A percentile compares a stretch with the other conserved stretches of the same genome.
phyloP scores from a whole-genome alignment of 2,329 filamentous ascomycete genomes.

The Cladophialophora carrionii region DNA sequence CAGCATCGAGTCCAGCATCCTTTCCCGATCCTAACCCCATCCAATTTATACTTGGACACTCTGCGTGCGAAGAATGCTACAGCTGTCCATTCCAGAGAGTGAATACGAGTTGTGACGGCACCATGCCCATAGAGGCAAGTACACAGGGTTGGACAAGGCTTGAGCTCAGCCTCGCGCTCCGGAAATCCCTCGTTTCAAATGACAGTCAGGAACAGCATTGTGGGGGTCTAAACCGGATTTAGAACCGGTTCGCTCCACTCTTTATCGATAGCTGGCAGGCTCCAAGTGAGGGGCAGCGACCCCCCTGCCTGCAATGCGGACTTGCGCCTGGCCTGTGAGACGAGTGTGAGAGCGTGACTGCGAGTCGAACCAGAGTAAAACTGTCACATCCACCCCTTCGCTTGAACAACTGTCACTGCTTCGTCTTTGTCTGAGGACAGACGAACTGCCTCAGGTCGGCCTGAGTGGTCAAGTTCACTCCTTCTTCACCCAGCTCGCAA shows the following conservation, averaged over 20 bases:
- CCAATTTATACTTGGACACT: not conserved
- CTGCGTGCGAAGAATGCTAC: not conserved
- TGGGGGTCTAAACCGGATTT: not conserved
- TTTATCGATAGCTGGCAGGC: not conserved
- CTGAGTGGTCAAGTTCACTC: not conserved
- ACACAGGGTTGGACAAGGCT: not conserved
- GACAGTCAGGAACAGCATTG: not conserved
- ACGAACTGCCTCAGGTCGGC: not conserved
- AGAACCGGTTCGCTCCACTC: not conserved
- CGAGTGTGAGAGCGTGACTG: conserved; percentile 2
- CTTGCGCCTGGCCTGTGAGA: conserved; percentile 14
- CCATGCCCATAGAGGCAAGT: not conserved
- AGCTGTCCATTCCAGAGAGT: not conserved
- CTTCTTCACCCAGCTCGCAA: conserved; percentile 1
- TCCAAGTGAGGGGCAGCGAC: conserved; percentile 6
- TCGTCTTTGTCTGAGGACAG: not conserved
- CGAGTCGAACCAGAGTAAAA: not conserved
- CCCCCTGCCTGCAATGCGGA: conserved; percentile 10
- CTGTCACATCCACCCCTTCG: not conserved
- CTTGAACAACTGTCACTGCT: not conserved
- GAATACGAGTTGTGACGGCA: conserved; percentile 1
- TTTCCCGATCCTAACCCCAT: not conserved
- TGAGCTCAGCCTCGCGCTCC: not conserved
- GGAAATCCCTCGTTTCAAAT: conserved; percentile 3
- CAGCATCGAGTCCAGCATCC: not conserved